Evolutionary conservation across 768 basidiomycete species (phyloP), one percentile per base, ranked within the genome.

Genomic region (Leccinum ochraceum): DNA sequence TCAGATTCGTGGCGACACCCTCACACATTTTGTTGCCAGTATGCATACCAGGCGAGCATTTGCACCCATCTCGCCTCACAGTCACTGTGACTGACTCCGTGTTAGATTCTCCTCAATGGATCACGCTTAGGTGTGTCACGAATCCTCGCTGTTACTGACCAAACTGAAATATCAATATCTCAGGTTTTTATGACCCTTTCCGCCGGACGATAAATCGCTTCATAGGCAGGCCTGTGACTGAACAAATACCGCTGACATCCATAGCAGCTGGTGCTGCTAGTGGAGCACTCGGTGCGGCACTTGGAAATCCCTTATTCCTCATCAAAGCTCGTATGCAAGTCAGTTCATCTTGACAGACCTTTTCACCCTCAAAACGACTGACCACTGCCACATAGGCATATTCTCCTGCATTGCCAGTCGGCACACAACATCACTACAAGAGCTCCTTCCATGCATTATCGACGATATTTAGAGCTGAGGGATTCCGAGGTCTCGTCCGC

Each of bases 251-350:
- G 3, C 71, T 84, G 42, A 95, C 92, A 1, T 92, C 95, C 42
- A 73, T 98, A 26, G 72, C 86, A 42, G 94, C 96, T 14, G 97
- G 97, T 2, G 95, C 95, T 2, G 79, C 83, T 4, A 95, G 92
- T 67, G 97, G 97, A 37, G 88, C 90, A 49, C 85, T 98, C 34
- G 97, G 97, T 71, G 90, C 90, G 0, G 80, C 82, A 54, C 75
- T 95, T 48, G 95, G 94, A 46, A 96, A 93, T 72, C 95, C 95
- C 0, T 77, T 97, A 13, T 99, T 97, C 76, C 79, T 99, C 59
- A 86, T 99, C 71, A 99, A 99, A 77, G 97, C 97, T 6, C 86
- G 97, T 50, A 98, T 99, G 90, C 97, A 99, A 82, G 90, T 88
- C 17, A 59, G 66, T 54, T 9, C 16, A 49, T 13, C 51, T 24